These are phyloP conservation scores for Endogone sp. DNA, from an alignment of 192 early-diverging fungal genomes.

Conservation along the genomic window DNA sequence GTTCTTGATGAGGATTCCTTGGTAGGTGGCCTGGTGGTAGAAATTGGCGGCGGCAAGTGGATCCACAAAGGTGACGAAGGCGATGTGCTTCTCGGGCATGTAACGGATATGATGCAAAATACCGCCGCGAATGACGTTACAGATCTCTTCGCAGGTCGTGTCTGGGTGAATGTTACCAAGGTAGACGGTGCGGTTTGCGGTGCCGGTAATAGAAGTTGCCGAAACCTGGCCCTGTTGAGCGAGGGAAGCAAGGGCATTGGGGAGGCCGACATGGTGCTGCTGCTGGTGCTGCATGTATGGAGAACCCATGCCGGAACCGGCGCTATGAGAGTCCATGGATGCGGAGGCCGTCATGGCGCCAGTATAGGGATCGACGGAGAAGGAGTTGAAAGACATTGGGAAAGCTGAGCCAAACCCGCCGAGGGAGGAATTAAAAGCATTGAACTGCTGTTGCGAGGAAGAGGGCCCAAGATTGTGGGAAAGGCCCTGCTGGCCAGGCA, in stretches of 20 bases:
- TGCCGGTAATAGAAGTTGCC: conserved; percentile 15
- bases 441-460: conserved; percentile 20
- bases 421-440: conserved; percentile 8
- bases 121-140: conserved; percentile 85
- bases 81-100: conserved; percentile 72
- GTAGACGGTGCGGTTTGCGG: conserved; percentile 79
- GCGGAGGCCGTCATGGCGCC: conserved; percentile 30
- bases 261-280: neutral
- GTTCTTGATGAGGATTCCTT: conserved; percentile 66
- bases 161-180: conserved; percentile 77
- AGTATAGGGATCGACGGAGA: conserved; percentile 22
- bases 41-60: conserved; percentile 62
- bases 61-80: conserved; percentile 84
- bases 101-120: conserved; percentile 76
- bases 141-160: conserved; percentile 75
- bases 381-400: conserved; percentile 22
- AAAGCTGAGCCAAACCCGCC: conserved; percentile 13
- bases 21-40: conserved; percentile 47
- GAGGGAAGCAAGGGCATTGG: neutral
- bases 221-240: neutral
- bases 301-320: conserved; percentile 20
- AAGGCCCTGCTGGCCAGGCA: neutral
- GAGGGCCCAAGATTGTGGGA: conserved; percentile 7
- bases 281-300: conserved; percentile 14
- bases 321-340: conserved; percentile 15